phyloP scores from a whole-genome alignment of 1,284 basidiomycete genomes.

The Sporisorium exsertum region DNA sequence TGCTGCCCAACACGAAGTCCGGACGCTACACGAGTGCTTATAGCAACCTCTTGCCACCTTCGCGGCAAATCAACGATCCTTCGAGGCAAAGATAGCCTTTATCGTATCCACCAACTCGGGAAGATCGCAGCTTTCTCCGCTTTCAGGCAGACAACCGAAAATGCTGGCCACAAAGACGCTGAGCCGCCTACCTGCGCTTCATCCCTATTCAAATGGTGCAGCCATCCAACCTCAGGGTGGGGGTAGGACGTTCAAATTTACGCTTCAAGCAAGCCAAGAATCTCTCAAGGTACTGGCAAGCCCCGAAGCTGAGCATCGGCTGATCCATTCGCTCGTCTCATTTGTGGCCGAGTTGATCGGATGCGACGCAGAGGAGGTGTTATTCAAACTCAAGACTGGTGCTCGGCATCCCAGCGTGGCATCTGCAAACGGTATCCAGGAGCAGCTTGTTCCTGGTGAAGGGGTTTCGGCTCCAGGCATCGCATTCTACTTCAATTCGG shows the following conservation, averaged over 20 bases:
- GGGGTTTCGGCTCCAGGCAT: neutral
- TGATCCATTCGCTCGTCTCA: neutral
- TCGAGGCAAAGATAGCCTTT: neutral
- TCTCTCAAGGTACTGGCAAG: neutral
- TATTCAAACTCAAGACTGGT: constrained; percentile 5
- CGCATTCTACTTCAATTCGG: neutral
- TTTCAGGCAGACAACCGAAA: neutral
- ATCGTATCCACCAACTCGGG: neutral
- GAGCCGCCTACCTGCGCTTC: constrained; percentile 21
- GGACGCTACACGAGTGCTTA: neutral
- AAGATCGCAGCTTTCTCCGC: neutral
- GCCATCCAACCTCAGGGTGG: neutral
- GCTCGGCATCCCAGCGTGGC: neutral
- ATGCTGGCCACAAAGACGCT: neutral
- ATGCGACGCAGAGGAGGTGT: constrained; percentile 12
- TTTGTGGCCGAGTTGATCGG: constrained; percentile 13
- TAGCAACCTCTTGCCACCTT: too few relatives aligned
- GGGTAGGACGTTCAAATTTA: neutral
- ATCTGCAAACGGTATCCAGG: neutral
- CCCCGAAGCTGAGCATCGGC: neutral
- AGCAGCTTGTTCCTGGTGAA: neutral
- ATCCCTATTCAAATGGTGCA: constrained; percentile 9
- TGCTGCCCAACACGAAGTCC: neutral
- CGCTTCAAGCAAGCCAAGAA: neutral
- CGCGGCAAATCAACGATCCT: neutral